phyloP scores from a whole-genome alignment of 495 filamentous ascomycete genomes.

The Xylaria castorea region DNA sequence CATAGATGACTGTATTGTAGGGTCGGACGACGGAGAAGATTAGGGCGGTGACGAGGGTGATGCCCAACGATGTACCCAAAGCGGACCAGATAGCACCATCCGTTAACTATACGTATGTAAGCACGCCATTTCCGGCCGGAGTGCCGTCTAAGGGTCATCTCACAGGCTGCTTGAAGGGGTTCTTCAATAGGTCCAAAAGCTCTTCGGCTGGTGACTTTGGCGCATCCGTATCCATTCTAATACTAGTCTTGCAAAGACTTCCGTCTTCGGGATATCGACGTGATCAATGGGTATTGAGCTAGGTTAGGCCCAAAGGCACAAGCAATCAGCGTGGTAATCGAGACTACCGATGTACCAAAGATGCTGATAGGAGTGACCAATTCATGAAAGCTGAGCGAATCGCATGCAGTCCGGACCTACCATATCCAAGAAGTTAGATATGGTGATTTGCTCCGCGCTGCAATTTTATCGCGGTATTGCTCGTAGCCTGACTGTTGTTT shows the following conservation, averaged over 20 bases:
- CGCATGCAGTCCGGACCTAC: background rate
- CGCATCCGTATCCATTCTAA: constrained; percentile 34
- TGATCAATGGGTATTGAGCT: background rate
- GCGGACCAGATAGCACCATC: constrained; percentile 76
- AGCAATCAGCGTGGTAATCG: background rate
- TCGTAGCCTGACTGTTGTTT: background rate
- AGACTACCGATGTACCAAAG: constrained; percentile 5
- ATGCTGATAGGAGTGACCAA: background rate
- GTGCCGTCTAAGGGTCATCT: constrained; percentile 18
- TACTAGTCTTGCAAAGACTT: background rate
- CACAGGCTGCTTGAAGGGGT: constrained; percentile 58
- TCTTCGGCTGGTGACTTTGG: constrained; percentile 38
- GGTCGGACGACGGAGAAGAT: constrained; percentile 89
- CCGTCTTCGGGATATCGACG: background rate
- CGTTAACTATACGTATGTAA: constrained; percentile 37
- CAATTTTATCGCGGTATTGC: background rate
- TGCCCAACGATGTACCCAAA: constrained; percentile 78
- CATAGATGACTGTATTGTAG: constrained; percentile 89
- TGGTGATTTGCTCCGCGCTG: background rate
- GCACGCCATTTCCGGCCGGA: background rate
- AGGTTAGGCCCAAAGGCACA: background rate
- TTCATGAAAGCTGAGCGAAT: constrained; percentile 2
- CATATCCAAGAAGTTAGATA: background rate
- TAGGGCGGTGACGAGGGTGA: constrained; percentile 73
- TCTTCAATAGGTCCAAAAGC: constrained; percentile 51